Evolutionary conservation across 352 stramenopile genomes (phyloP).

Genomic region (Ophiocytium majus): DNA sequence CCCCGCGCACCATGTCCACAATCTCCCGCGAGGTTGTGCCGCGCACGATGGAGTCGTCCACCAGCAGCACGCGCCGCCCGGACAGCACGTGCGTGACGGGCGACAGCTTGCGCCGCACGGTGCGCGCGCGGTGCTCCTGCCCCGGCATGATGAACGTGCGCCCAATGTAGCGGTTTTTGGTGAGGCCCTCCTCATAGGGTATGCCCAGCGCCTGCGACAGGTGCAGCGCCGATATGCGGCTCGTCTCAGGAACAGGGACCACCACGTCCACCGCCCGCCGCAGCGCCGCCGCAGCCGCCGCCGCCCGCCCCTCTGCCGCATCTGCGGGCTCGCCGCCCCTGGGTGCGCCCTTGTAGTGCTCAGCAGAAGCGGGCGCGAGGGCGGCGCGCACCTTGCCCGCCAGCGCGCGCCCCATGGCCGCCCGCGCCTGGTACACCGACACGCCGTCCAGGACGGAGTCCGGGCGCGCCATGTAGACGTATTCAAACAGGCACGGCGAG

Average conservation of each 20-base stretch:
- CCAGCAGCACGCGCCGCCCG: conserved; percentile 90
- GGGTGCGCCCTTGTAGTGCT: conserved; percentile 95
- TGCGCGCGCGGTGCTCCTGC: conserved; percentile 88
- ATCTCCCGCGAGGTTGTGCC: conserved; percentile 97
- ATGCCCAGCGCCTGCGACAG: conserved; percentile 62
- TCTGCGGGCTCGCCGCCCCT: conserved; percentile 87
- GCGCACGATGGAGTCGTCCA: conserved; percentile 98
- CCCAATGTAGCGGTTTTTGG: conserved; percentile 98
- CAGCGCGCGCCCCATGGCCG: conserved; percentile 97
- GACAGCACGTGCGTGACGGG: conserved; percentile 62
- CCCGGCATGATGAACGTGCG: conserved; percentile 99
- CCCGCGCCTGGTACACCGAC: conserved; percentile 75
- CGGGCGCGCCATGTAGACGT: conserved; percentile 98
- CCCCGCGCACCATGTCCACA: conserved; percentile 94
- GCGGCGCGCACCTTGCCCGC: conserved; percentile 82
- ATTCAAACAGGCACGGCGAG: conserved; percentile 98
- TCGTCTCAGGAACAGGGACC: conserved; percentile 97
- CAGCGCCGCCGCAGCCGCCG: too few species aligned
- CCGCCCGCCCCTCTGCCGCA: conserved; percentile 52
- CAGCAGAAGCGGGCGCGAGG: conserved; percentile 90
- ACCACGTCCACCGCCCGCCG: conserved; percentile 85
- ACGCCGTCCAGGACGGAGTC: conserved; percentile 97
- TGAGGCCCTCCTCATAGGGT: conserved; percentile 80
- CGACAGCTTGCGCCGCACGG: conserved; percentile 59
- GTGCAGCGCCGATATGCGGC: conserved; percentile 88